phyloP scores from a whole-genome alignment of 345 rosid species.

The Bruguiera sexangula region DNA sequence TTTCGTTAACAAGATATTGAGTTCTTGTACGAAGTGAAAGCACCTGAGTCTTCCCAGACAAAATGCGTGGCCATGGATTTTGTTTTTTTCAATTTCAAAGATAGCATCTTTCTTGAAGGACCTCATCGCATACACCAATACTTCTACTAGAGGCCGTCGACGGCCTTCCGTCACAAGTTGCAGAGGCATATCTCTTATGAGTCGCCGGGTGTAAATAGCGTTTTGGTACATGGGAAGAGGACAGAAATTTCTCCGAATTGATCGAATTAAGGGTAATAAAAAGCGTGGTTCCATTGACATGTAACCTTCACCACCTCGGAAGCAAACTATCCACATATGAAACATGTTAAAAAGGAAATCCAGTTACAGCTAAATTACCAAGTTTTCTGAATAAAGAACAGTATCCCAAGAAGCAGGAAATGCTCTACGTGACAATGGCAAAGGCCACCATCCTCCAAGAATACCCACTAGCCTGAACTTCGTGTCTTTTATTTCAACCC shows the following conservation, averaged over 20 bases:
- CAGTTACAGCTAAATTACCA: conserved; percentile 15
- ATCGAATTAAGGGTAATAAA: background rate
- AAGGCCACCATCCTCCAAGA: conserved; percentile 61
- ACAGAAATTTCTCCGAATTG: background rate
- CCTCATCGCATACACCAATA: background rate
- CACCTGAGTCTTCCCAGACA: too few relatives aligned
- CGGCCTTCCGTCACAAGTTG: background rate
- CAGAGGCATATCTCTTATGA: background rate
- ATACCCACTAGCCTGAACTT: conserved; percentile 41
- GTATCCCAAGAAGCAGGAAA: conserved; percentile 16
- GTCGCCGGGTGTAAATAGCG: background rate
- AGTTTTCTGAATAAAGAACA: conserved; percentile 13
- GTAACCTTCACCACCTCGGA: background rate
- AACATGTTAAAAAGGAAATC: conserved; percentile 7
- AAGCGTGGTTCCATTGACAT: background rate
- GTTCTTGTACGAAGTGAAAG: too few relatives aligned
- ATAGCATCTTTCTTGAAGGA: background rate
- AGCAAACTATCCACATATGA: conserved; percentile 7
- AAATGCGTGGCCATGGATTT: too few relatives aligned
- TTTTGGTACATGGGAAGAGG: background rate
- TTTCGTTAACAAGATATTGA: too few relatives aligned
- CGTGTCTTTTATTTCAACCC: conserved; percentile 38
- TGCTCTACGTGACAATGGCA: conserved; percentile 28
- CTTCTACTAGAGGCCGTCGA: background rate
- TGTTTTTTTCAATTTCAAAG: too few relatives aligned